These are phyloP conservation scores for Scytalidium sp. DNA, from an alignment of 2,329 filamentous ascomycete species.

Conservation along the genomic window DNA sequence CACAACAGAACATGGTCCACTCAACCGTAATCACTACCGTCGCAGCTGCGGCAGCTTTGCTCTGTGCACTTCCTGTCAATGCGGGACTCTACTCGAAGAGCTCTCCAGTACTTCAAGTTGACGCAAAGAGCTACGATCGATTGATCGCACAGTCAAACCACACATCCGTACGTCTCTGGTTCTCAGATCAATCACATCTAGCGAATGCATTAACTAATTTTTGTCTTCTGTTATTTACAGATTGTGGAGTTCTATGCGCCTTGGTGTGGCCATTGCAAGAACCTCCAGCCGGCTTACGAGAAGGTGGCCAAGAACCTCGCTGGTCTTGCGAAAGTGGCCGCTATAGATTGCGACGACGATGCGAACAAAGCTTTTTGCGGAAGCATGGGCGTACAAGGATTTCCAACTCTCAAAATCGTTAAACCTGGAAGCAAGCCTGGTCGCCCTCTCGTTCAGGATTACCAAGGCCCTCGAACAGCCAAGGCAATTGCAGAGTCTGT, in stretches of 20 bases:
- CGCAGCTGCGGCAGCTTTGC: constrained; percentile 55
- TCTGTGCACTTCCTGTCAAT: constrained; percentile 62
- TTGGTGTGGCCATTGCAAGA: constrained; percentile 97
- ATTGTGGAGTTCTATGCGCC: constrained; percentile 89
- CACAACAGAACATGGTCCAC: constrained; percentile 46
- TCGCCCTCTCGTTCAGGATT: constrained; percentile 83
- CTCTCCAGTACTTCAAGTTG: constrained; percentile 83
- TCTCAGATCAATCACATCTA: constrained; percentile 1
- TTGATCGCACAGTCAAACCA: constrained; percentile 87
- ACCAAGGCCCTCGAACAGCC: constrained; percentile 79
- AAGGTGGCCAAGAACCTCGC: constrained; percentile 85
- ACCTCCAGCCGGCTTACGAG: constrained; percentile 92
- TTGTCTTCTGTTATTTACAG: constrained; percentile 32
- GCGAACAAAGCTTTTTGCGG: constrained; percentile 86
- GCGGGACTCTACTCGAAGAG: constrained; percentile 80
- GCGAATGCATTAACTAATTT: constrained; percentile 14
- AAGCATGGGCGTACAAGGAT: constrained; percentile 84
- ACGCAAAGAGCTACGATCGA: constrained; percentile 73
- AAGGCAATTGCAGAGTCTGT: constrained; percentile 86
- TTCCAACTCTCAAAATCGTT: constrained; percentile 93
- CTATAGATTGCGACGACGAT: constrained; percentile 93
- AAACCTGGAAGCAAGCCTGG: constrained; percentile 78
- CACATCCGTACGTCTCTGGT: constrained; percentile 66
- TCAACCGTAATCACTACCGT: constrained; percentile 44
- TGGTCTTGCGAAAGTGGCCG: constrained; percentile 92